Base-by-base conservation (phyloP, 1,284 basidiomycete species). In the Leccinum glutinopallens region DNA sequence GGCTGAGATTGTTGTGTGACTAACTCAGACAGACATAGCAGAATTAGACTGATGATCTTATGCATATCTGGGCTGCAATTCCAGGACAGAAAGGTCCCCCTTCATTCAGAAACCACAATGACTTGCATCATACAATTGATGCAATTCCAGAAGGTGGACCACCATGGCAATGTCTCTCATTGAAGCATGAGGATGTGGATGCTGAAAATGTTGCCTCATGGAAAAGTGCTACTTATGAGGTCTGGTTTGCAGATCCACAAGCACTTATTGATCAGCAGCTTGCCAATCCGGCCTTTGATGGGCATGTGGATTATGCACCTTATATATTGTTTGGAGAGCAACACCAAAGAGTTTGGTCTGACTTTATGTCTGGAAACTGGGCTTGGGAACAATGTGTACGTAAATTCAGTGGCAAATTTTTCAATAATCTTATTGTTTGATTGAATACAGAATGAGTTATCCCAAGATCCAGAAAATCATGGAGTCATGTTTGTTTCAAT, bases 401-500 rank as follows among this genome's bases (percentile, higher is more conserved):
- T 58, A 12, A 17, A 17, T 10, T 58, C 6, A 17, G 32, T 25
- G 15, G 39, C 15, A 8, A 17, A 15, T n/a, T 25, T 4, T 15
- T 22, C 9, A 10, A 9, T 19, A 4, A 19, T 6, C 17, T 57
- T 17, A 57, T 22, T 39, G 37, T 7, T 39, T 39, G 37, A 13
- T 37, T 6, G 39, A 10, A 35, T 22, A 9, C 12, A 57, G 55
- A 22, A 57, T 57, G n/a, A 55, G 13, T 12, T 55, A 32, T 15
- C 53, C 29, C 35, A 57, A 15, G 56, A 58, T 4, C 19, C n/a
- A 17, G 35, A 22, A 39, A 58, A 22, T 8, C 35, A 58, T 58
- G 35, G 56, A 19, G n/a, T 35, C 5, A 58, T 25, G 8, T 65
- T 68, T 10, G 37, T 67, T 2, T 63, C 25, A 0, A 15, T 68